Percentiles rank a stretch among this genome's conserved stretches.
These are phyloP conservation scores for Diaporthe velutina DNA, from an alignment of 2,329 filamentous ascomycete species.

Conservation along the genomic window DNA sequence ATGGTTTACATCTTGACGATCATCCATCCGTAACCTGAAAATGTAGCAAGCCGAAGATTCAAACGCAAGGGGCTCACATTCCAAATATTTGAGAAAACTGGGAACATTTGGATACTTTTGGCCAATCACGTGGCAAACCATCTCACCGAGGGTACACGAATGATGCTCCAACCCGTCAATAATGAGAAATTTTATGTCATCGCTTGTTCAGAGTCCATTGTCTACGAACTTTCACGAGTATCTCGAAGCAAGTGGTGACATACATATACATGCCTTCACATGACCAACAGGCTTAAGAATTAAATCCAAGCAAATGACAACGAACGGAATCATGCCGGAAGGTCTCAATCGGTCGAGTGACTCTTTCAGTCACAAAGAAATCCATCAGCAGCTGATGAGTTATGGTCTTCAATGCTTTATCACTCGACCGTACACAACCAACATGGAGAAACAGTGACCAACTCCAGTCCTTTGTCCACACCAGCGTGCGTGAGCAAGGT, in stretches of 20 bases:
- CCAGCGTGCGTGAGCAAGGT: neutral
- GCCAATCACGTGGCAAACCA: neutral
- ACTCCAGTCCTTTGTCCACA: neutral
- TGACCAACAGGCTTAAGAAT: neutral
- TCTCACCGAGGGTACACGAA: neutral
- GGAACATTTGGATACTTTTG: neutral
- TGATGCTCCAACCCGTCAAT: neutral
- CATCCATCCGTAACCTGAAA: neutral
- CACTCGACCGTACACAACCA: neutral
- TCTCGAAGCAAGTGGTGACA: neutral
- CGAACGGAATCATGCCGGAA: neutral
- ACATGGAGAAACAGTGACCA: neutral
- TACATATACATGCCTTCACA: rapidly evolving
- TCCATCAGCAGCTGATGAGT: too few relatives aligned
- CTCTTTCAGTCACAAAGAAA: neutral
- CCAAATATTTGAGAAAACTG: neutral
- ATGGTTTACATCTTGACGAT: too few relatives aligned
- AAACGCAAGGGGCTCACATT: neutral
- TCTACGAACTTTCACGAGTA: neutral
- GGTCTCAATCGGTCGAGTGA: neutral
- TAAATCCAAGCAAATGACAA: neutral
- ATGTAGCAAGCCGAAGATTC: neutral
- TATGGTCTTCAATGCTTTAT: too few relatives aligned
- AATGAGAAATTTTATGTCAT: neutral
- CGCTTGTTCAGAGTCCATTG: neutral